Base-by-base conservation (phyloP, 2,329 filamentous ascomycete genomes). In the Verticillium albo-atrum region DNA sequence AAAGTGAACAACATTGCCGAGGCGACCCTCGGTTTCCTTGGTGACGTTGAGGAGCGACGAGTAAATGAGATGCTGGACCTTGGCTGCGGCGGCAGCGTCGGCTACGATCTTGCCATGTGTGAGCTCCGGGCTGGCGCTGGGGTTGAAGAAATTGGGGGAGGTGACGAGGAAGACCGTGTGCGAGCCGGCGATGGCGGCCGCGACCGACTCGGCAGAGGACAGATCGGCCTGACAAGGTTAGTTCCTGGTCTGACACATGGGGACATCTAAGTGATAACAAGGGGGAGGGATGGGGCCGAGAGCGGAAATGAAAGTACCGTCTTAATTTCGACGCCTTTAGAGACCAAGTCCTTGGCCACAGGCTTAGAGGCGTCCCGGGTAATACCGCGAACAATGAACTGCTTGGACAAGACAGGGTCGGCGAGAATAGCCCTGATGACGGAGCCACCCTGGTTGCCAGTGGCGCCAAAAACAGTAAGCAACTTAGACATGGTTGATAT, bases 371-470 rank as follows among this genome's bases (percentile, higher is more conserved):
- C 65, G 66, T 80, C 74, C 17, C 80, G 76, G 4, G 79, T 82
- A 58, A 83, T 69, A 52, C 72, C 80, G 2, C 79, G 76, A 53
- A 83, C 70, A 26, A 69, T 72, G 71, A 75, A 82, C 54, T 76
- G 68, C 34, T 74, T 70, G 37, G 73, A 76, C 14, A 81, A 72
- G n/a, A 65, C 68, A 3, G 79, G 66, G 70, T 83, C 77, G 57
- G 71, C 72, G 61, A 83, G 77, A 62, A 82, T 72, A 56, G 72
- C 69, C 3, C 68, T 61, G 58, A 81, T 71, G 30, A 82, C 77
- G 34, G 78, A 79, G 34, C 76, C 76, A 50, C 80, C 81, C 66
- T 83, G 80, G 61, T 75, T 74, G 59, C 79, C 79, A 3, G 79
- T 81, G 57, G 77, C 77, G 26, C 79, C 79, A 56, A 80, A 80